Percentiles rank a stretch among this genome's conserved stretches.
Evolutionary conservation across 1,139 yeast genomes (phyloP).

Genomic region (Protomyces gravidus): DNA sequence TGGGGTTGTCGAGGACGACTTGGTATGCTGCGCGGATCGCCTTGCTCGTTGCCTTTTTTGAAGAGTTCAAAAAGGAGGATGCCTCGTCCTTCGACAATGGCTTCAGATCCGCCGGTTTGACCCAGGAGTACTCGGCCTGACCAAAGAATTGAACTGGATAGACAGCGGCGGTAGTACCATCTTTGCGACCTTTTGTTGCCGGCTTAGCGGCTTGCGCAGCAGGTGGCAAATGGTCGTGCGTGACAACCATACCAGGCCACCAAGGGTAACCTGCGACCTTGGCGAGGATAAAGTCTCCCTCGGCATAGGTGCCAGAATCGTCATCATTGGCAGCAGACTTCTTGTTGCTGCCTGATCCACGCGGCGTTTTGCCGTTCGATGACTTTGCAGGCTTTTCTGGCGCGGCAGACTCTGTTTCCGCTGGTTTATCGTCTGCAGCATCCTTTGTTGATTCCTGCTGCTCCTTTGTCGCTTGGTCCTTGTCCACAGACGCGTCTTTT

Average conservation of each 20-base stretch:
- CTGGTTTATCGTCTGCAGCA: background rate
- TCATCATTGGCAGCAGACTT: conserved; percentile 9
- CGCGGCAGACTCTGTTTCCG: background rate
- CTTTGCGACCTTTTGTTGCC: conserved; percentile 14
- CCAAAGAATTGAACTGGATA: conserved; percentile 25
- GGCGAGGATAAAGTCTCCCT: conserved; percentile 24
- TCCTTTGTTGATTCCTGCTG: too few relatives aligned
- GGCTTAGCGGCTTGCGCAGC: conserved; percentile 22
- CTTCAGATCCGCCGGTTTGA: conserved; percentile 17
- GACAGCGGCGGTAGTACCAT: conserved; percentile 13
- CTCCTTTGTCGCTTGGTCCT: too few relatives aligned
- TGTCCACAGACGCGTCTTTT: too few relatives aligned
- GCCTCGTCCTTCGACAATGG: conserved; percentile 17
- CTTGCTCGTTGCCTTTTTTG: conserved; percentile 17
- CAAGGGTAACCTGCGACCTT: conserved; percentile 29
- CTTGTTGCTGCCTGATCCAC: background rate
- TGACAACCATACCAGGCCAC: conserved; percentile 30
- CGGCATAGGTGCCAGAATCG: conserved; percentile 2
- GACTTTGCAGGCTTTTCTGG: background rate
- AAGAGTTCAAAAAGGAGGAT: background rate
- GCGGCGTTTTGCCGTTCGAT: background rate
- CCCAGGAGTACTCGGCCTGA: conserved; percentile 25
- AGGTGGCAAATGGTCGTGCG: conserved; percentile 22
- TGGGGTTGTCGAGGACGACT: conserved; percentile 10
- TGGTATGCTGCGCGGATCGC: conserved; percentile 18